Evolutionary conservation across 2,329 filamentous ascomycete species (phyloP).

Genomic region (Paecilomyces dactylethromorphus): DNA sequence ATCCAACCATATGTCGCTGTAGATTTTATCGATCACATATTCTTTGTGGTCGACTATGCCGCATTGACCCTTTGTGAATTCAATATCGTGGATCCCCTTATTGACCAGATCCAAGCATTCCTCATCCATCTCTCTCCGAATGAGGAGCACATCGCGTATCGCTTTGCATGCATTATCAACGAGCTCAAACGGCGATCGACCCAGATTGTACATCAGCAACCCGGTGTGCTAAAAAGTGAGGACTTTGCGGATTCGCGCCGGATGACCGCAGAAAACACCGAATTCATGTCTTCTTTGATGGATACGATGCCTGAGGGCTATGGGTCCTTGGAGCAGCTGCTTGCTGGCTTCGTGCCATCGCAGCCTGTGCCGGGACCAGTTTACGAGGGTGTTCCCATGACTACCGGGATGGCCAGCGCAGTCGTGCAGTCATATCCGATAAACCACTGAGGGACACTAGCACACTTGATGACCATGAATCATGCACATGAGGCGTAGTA

Average conservation of each 20-base stretch:
- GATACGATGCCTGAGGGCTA: slow-evolving; percentile 3
- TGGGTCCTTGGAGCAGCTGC: slow-evolving; percentile 1
- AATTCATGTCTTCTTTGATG: slow-evolving; percentile 1
- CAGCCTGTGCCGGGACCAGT: neutral
- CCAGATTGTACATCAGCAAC: neutral
- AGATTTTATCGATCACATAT: slow-evolving; percentile 23
- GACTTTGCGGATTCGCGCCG: neutral
- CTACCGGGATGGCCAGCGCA: neutral
- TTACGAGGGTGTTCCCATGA: neutral
- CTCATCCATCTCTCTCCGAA: slow-evolving; percentile 25
- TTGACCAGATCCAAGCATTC: slow-evolving; percentile 25
- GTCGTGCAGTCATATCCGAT: neutral
- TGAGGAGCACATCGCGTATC: slow-evolving; percentile 26
- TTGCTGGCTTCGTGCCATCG: slow-evolving; percentile 1
- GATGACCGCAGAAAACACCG: neutral
- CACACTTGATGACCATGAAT: neutral
- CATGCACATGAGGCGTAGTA: neutral
- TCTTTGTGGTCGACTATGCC: slow-evolving; percentile 28
- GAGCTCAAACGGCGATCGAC: slow-evolving; percentile 20
- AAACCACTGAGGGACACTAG: neutral
- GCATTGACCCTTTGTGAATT: slow-evolving; percentile 30
- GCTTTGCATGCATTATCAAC: slow-evolving; percentile 23
- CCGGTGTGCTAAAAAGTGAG: neutral
- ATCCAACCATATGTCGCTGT: slow-evolving; percentile 20
- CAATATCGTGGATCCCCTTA: slow-evolving; percentile 23